Evolutionary conservation across 768 basidiomycete genomes (phyloP).

Genomic region (Pisolithus tinctorius): DNA sequence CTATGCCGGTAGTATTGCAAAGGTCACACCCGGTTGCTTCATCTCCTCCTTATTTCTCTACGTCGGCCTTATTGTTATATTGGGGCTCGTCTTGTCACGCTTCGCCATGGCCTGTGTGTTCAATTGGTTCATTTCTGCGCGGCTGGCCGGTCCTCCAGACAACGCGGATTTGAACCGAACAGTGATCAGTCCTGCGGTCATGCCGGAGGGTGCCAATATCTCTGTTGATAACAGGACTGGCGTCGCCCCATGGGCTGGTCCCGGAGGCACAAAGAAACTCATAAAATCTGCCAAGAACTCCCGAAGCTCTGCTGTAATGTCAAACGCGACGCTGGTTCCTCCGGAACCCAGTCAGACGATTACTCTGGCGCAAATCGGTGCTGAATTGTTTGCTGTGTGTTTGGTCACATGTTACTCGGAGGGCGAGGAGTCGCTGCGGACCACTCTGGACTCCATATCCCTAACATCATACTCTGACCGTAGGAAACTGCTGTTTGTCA

Average conservation of each 20-base stretch:
- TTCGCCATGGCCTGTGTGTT: constrained; percentile 96
- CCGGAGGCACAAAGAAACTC: constrained; percentile 45
- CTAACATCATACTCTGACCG: constrained; percentile 85
- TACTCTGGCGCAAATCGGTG: constrained; percentile 85
- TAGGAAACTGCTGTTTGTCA: constrained; percentile 87
- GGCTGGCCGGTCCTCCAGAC: constrained; percentile 71
- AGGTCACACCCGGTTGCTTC: constrained; percentile 94
- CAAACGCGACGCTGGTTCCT: constrained; percentile 49
- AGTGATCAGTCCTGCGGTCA: constrained; percentile 89
- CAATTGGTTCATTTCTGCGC: constrained; percentile 90
- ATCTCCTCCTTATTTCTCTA: constrained; percentile 86
- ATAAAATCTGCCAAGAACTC: constrained; percentile 30
- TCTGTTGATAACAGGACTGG: constrained; percentile 88
- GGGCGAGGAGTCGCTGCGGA: constrained; percentile 85
- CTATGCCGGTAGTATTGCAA: constrained; percentile 92
- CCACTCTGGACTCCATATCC: constrained; percentile 92
- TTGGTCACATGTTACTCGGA: constrained; percentile 98
- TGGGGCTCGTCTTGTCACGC: constrained; percentile 83
- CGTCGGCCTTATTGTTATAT: constrained; percentile 83
- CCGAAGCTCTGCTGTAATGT: constrained; percentile 45
- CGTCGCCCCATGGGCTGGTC: constrained; percentile 89
- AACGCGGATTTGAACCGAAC: constrained; percentile 67
- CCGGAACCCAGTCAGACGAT: constrained; percentile 47
- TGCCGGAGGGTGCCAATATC: constrained; percentile 94
- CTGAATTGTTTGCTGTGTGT: constrained; percentile 92